Conservation (phyloP, 2,329 filamentous ascomycete species). For the Achaetomium macrosporum region DNA sequence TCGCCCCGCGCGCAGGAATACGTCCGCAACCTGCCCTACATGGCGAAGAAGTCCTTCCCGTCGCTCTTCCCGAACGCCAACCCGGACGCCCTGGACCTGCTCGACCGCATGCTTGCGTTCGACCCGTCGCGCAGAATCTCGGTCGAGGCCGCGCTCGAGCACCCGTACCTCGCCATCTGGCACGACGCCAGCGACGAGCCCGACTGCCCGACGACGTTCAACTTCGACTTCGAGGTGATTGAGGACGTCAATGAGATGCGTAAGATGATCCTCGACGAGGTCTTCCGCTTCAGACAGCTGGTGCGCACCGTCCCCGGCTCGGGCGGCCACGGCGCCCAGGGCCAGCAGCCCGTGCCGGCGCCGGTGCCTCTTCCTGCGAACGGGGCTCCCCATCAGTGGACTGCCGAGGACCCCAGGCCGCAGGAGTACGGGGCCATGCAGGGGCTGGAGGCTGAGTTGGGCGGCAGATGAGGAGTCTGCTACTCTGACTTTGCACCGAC, state of each 20-base stretch:
- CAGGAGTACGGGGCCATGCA: conserved; percentile 50
- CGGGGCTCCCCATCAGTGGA: conserved; percentile 45
- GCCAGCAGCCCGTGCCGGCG: conserved; percentile 29
- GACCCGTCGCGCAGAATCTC: conserved; percentile 90
- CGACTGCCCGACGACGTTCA: conserved; percentile 85
- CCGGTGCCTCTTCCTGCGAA: conserved; percentile 49
- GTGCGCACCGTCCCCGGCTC: conserved; percentile 47
- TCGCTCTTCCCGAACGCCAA: conserved; percentile 90
- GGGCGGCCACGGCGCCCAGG: conserved; percentile 26
- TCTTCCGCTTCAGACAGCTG: conserved; percentile 70
- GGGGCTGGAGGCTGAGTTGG: conserved; percentile 54
- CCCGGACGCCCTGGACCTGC: conserved; percentile 87
- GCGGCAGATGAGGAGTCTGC: conserved; percentile 31
- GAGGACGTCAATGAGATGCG: conserved; percentile 95
- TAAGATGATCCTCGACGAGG: conserved; percentile 94
- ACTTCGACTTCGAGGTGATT: conserved; percentile 97
- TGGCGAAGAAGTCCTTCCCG: conserved; percentile 89
- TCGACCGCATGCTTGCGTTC: conserved; percentile 96
- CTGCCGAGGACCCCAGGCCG: conserved; percentile 53
- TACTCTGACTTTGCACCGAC: background rate
- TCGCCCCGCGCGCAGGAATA: conserved; percentile 96
- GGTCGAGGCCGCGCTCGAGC: conserved; percentile 91
- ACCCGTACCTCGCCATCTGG: conserved; percentile 96
- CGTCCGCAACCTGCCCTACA: conserved; percentile 89
- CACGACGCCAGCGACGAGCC: conserved; percentile 97